A percentile compares a stretch with the other conserved stretches of the same genome.
Conservation (phyloP, 164 flowering plant species). For the Piper betle region DNA sequence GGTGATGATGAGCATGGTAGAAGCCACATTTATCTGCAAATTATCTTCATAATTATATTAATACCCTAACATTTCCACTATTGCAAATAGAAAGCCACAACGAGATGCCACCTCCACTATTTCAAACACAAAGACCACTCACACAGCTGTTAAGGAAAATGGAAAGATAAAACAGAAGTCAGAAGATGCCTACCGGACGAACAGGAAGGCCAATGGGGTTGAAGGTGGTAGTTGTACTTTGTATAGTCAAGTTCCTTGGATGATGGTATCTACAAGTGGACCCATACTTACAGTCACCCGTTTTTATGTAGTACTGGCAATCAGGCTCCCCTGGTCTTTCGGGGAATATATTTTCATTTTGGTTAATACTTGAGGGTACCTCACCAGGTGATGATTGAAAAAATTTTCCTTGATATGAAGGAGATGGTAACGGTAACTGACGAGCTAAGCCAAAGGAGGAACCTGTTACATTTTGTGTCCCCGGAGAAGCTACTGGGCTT, state of each 20-base stretch:
- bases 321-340: constrained; percentile 93
- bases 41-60: too few relatives aligned
- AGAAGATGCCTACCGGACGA: constrained; percentile 50
- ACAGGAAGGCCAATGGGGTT: constrained; percentile 76
- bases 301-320: constrained; percentile 77
- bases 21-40: too few relatives aligned
- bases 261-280: constrained; percentile 89
- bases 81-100: too few relatives aligned
- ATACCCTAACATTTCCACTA: too few relatives aligned
- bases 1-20: too few relatives aligned
- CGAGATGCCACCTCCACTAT: too few relatives aligned
- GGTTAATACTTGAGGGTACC: constrained; percentile 42
- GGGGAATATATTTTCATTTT: constrained; percentile 55
- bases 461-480: constrained; percentile 39
- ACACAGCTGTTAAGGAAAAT: too few relatives aligned
- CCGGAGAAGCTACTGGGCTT: constrained; percentile 42
- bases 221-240: constrained; percentile 31
- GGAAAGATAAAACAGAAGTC: too few relatives aligned
- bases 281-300: constrained; percentile 92
- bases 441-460: constrained; percentile 45
- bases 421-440: constrained; percentile 46
- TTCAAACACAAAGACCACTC: too few relatives aligned
- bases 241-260: constrained; percentile 42
- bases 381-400: constrained; percentile 3
- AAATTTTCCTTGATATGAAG: constrained; percentile 52